These are phyloP conservation scores for Aspergillus pseudonomiae DNA, from an alignment of 2,329 filamentous ascomycete species.

Conservation along the genomic window DNA sequence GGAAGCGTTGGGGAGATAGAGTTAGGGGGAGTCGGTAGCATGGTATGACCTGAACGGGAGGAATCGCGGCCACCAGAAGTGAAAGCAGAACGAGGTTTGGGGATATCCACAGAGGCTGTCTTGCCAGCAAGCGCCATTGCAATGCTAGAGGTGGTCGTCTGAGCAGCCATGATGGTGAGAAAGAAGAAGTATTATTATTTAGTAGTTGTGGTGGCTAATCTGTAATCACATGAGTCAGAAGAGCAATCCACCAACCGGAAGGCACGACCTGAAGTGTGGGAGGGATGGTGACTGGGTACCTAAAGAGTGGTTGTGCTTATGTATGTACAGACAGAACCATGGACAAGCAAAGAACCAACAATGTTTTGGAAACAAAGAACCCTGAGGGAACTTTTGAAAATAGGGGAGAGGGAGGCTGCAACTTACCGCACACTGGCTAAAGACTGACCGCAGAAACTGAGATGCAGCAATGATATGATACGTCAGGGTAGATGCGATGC, in stretches of 20 bases:
- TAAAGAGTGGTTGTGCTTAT: constrained; percentile 1
- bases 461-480: constrained; percentile 20
- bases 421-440: constrained; percentile 20
- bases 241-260: constrained; percentile 17
- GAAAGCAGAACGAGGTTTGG: constrained; percentile 44
- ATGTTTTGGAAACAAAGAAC: neutral
- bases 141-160: constrained; percentile 48
- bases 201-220: constrained; percentile 23
- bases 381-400: neutral
- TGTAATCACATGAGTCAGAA: constrained; percentile 29
- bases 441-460: constrained; percentile 13
- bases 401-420: neutral
- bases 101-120: constrained; percentile 54
- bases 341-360: constrained; percentile 3
- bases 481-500: constrained; percentile 23
- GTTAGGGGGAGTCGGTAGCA: constrained; percentile 87
- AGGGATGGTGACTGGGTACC: constrained; percentile 5
- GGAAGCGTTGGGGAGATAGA: constrained; percentile 88
- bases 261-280: constrained; percentile 7
- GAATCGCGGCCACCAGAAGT: constrained; percentile 33
- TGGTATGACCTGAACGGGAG: constrained; percentile 36
- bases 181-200: constrained; percentile 5
- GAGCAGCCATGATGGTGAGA: constrained; percentile 47
- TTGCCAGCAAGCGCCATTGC: constrained; percentile 55
- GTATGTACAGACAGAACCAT: constrained; percentile 8